These are phyloP conservation scores for Myrmaecium sp. DNA, from an alignment of 2,329 filamentous ascomycete species.

Conservation along the genomic window DNA sequence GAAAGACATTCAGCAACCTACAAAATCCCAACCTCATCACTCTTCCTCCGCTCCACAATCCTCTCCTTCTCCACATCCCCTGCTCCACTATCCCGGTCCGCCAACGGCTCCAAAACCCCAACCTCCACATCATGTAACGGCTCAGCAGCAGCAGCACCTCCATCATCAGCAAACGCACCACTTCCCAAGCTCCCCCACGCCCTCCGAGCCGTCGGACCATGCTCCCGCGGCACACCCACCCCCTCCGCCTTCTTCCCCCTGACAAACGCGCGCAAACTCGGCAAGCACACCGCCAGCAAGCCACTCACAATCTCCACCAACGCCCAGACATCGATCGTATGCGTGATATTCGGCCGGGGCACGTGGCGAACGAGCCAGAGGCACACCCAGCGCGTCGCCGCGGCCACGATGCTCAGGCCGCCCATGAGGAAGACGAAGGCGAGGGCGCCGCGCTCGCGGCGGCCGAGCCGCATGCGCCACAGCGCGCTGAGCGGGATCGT, in stretches of 20 bases:
- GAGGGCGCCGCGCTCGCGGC: constrained; percentile 10
- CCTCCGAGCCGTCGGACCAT: background rate
- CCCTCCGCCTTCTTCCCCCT: constrained; percentile 5
- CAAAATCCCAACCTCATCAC: background rate
- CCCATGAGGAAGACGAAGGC: constrained; percentile 14
- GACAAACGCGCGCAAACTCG: constrained; percentile 10
- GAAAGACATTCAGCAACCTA: no score
- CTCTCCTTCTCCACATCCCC: no score
- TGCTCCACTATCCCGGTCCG: no score
- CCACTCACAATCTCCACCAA: constrained; percentile 14
- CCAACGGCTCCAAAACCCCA: no score
- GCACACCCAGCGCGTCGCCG: constrained; percentile 12
- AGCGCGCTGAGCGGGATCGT: constrained; percentile 12
- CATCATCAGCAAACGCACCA: background rate
- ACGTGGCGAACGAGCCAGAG: constrained; percentile 11
- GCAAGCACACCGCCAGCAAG: constrained; percentile 13
- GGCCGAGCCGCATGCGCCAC: constrained; percentile 7
- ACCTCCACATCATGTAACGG: no score
- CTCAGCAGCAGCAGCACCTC: no score
- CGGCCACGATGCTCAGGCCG: constrained; percentile 11
- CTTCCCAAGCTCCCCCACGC: background rate
- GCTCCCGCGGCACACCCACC: background rate
- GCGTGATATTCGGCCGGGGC: constrained; percentile 13
- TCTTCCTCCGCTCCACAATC: background rate
- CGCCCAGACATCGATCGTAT: constrained; percentile 18